Base-by-base conservation (phyloP, 176 grass and related monocot genomes). In the Oropetium thomaeum region DNA sequence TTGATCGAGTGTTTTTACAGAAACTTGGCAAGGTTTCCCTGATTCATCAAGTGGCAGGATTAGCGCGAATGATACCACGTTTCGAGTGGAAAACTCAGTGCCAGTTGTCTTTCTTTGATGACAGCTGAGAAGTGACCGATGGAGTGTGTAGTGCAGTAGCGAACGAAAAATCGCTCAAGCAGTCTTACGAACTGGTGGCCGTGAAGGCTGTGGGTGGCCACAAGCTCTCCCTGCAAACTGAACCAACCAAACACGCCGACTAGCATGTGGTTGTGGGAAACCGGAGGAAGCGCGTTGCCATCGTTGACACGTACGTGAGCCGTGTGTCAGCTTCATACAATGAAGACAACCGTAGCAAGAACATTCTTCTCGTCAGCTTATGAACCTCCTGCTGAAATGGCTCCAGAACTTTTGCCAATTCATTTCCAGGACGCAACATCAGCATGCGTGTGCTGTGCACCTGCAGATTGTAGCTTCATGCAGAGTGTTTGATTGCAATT, bases 181-280 rank as follows among this genome's bases (percentile, higher is more conserved):
- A 75, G 69, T 37, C 75, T 41, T 47, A 39, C 44, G 7, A 62
- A 19, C 69, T 32, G 19, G 80, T 83, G 81, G 75, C 44, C 58
- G 45, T 20, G 17, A 47, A 53, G 49, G 32, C 38, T 51, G 73
- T 51, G 73, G 38, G 75, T 70, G 48, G 79, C 60, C 67, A 66
- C 79, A 26, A 55, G 11, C 25, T 55, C 19, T 27, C 19, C 19
- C 12, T 34, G 17, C 34, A 8, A 63, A 54, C 51, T 42, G 11
- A 55, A 30, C 32, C 32, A 76, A 41, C 13, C 42, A 57, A 20
- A 57, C 26, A 57, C n/a, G n/a, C 33, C 27, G 23, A 20, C 45
- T 48, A 27, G 48, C 26, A n/a, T n/a, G n/a, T 34, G 6, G 60
- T 30, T 62, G 1, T 16, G 20, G 25, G 7, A 22, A 49, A 58